A percentile compares a stretch with the other conserved stretches of the same genome.
Evolutionary conservation across 2,329 filamentous ascomycete species (phyloP).

Genomic region (Didymellaceae sp.): DNA sequence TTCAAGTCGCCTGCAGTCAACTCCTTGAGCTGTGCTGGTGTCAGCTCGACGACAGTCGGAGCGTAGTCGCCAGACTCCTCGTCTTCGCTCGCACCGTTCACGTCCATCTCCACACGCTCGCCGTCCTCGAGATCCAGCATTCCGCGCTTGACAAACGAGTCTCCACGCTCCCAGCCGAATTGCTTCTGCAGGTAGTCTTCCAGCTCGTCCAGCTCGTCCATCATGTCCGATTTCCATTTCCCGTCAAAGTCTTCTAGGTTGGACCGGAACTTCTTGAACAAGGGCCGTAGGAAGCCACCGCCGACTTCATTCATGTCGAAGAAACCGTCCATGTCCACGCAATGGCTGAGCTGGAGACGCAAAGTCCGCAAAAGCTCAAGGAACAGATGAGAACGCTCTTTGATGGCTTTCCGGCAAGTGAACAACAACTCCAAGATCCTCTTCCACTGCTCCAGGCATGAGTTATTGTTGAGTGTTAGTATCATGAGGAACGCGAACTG

Average conservation of each 20-base stretch:
- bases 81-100: slow-evolving; percentile 62
- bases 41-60: slow-evolving; percentile 64
- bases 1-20: slow-evolving; percentile 44
- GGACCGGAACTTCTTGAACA: slow-evolving; percentile 61
- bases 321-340: slow-evolving; percentile 65
- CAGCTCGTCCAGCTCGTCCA: slow-evolving; percentile 61
- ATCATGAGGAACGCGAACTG: slow-evolving; percentile 70
- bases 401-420: slow-evolving; percentile 62
- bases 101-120: slow-evolving; percentile 66
- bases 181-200: slow-evolving; percentile 61
- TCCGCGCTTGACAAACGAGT: slow-evolving; percentile 61
- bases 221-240: slow-evolving; percentile 53
- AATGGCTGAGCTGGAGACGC: slow-evolving; percentile 61
- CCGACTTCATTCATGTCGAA: slow-evolving; percentile 65
- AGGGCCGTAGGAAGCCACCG: slow-evolving; percentile 58
- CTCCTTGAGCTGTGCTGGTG: slow-evolving; percentile 50
- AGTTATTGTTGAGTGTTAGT: slow-evolving; percentile 69
- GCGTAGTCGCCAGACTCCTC: slow-evolving; percentile 71
- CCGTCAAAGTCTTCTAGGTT: slow-evolving; percentile 57
- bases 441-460: slow-evolving; percentile 71
- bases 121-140: slow-evolving; percentile 69
- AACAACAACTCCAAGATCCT: slow-evolving; percentile 63
- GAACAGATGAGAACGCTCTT: slow-evolving; percentile 58
- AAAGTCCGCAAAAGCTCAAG: slow-evolving; percentile 58
- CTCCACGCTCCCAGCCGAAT: slow-evolving; percentile 65